These are phyloP conservation scores for Phytophthora sp. DNA, from an alignment of 352 stramenopile species.

Conservation along the genomic window DNA sequence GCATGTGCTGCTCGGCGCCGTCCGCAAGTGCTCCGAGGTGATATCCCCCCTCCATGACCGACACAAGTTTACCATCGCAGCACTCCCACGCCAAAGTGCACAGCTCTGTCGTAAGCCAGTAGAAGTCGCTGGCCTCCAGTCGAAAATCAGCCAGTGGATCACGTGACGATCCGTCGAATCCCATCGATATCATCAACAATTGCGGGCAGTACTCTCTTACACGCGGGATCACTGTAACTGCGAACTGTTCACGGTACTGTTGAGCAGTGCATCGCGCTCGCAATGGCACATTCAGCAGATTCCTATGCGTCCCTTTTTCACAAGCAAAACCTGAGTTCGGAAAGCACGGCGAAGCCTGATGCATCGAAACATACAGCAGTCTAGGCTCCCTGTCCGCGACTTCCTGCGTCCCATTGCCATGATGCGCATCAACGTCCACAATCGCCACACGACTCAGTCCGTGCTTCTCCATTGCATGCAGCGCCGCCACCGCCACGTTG, in stretches of 20 bases:
- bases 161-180: conserved; percentile 82
- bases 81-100: conserved; percentile 46
- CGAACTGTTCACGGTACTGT: conserved; percentile 49
- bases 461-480: conserved; percentile 89
- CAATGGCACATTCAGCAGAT: conserved; percentile 60
- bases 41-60: conserved; percentile 65
- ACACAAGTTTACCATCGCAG: conserved; percentile 58
- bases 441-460: conserved; percentile 57
- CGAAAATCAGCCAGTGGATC: conserved; percentile 57
- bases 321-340: conserved; percentile 46
- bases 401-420: conserved; percentile 88
- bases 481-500: conserved; percentile 93
- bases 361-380: conserved; percentile 62
- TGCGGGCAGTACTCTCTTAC: conserved; percentile 73
- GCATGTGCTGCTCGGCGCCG: conserved; percentile 55
- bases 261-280: conserved; percentile 38
- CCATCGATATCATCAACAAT: conserved; percentile 82
- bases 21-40: conserved; percentile 55
- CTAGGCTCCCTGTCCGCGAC: conserved; percentile 35
- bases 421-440: conserved; percentile 85
- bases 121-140: conserved; percentile 54
- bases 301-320: conserved; percentile 42
- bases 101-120: conserved; percentile 62
- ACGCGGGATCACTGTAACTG: conserved; percentile 36
- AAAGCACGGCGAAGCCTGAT: conserved; percentile 57